Evolutionary conservation across 2,329 filamentous ascomycete genomes (phyloP).

Genomic region (Neurospora sp.): DNA sequence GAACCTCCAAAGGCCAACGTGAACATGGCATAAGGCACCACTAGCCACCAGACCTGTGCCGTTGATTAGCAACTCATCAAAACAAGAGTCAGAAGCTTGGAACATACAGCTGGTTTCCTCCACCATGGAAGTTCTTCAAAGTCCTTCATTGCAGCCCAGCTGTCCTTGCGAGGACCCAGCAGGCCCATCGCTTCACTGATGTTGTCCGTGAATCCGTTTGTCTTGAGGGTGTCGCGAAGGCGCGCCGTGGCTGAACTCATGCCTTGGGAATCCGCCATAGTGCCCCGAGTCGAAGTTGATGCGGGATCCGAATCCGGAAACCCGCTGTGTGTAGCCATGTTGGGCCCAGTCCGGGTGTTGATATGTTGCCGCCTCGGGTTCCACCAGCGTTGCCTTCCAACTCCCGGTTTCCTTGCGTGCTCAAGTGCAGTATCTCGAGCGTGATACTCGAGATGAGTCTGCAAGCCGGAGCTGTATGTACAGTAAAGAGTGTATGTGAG

Average conservation of each 20-base stretch:
- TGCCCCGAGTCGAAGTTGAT: background rate
- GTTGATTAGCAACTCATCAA: background rate
- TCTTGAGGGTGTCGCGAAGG: background rate
- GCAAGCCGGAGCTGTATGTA: background rate
- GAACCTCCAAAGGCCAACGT: slow-evolving; percentile 79
- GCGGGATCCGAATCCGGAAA: background rate
- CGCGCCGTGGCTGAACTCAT: background rate
- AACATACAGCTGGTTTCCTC: slow-evolving; percentile 49
- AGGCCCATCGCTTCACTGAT: slow-evolving; percentile 19
- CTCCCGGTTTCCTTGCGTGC: background rate
- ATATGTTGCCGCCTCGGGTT: background rate
- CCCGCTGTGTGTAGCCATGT: background rate
- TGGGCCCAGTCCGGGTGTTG: background rate
- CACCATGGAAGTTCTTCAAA: slow-evolving; percentile 54
- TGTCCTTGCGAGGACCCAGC: slow-evolving; percentile 23
- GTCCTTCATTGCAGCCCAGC: slow-evolving; percentile 44
- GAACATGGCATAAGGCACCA: slow-evolving; percentile 71
- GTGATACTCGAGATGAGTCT: background rate
- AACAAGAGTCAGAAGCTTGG: background rate
- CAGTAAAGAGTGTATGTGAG: background rate
- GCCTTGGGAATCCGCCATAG: background rate
- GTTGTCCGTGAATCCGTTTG: background rate
- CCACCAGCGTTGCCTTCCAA: background rate
- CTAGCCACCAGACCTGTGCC: slow-evolving; percentile 66
- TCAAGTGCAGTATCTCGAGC: background rate